Conservation (phyloP, 176 grass and related monocot genomes). For the Guadua angustifolia region DNA sequence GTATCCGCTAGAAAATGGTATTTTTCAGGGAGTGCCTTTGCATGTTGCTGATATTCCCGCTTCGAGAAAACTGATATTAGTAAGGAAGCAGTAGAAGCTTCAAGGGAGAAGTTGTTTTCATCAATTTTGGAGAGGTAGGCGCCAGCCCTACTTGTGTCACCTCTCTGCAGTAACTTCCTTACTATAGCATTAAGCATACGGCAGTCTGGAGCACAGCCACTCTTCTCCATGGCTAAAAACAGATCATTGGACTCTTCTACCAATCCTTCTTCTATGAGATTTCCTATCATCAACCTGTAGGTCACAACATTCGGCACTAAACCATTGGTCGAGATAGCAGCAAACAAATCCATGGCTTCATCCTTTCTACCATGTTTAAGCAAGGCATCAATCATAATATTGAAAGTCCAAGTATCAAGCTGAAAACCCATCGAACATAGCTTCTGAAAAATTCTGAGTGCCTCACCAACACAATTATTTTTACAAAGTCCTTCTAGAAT, state of each 20-base stretch:
- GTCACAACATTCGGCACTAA: not conserved
- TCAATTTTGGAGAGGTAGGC: slow-evolving; percentile 11
- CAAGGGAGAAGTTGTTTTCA: not conserved
- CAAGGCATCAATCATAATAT: slow-evolving; percentile 14
- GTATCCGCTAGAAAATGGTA: not conserved
- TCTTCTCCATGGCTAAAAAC: slow-evolving; percentile 22
- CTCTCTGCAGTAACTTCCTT: not conserved
- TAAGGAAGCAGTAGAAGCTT: not conserved
- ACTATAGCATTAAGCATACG: slow-evolving; percentile 28
- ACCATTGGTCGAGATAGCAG: not conserved
- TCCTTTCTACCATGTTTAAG: not conserved
- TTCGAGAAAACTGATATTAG: not conserved
- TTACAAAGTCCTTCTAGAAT: not conserved
- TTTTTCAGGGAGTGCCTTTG: not conserved
- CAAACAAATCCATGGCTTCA: slow-evolving; percentile 8
- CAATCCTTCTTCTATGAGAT: not conserved
- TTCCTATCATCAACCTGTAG: not conserved
- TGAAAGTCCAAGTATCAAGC: not conserved
- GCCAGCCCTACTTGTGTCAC: not conserved
- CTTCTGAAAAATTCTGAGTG: not conserved
- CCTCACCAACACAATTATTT: not conserved
- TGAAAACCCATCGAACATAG: not conserved
- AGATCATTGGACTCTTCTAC: not conserved
- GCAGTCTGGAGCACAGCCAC: not conserved
- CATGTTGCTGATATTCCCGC: not conserved